Evolutionary conservation across 352 stramenopile genomes (phyloP), one percentile per base, ranked within the genome.

Genomic region (Globisporangium uncinulatum): DNA sequence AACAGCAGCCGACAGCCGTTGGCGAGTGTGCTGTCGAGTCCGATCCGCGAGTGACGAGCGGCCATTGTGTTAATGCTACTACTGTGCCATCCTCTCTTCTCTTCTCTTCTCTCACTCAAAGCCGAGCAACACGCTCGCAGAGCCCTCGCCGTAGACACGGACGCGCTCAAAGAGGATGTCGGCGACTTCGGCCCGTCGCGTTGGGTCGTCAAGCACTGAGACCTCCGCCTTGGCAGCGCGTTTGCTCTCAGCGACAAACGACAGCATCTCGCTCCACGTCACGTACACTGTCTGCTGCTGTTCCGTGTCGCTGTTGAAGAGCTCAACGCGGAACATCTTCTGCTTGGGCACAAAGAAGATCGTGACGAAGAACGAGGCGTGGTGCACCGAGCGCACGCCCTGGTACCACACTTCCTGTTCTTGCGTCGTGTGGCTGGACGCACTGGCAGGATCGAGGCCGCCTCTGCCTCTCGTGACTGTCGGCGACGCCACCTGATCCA

Each of bases 291-390:
- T 89, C 46, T 92, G 82, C 60, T 83, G 75, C 49, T 84, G 70
- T 45, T 92, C 83, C 15, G 74, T 88, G 54, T 92, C 79, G 59
- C 73, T 90, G 57, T 90, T 90, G 55, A 92, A 89, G 6, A 88
- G 61, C 46, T 92, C 80, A 31, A 92, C 76, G 17, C 79, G 75
- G 59, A 89, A 86, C 46, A 86, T 66, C 43, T 65, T 62, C 50
- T 90, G 78, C 68, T 71, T 85, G 51, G 70, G 69, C 17, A 86
- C 79, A 56, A 74, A 74, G 50, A 85, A 86, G 34, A 89, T 52
- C 17, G 83, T 83, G n/a, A 92, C 63, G 57, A 89, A 89, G 59
- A 92, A 85, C 32, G 76, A 77, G 32, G 81, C 63, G 51, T 81
- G 73, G 15, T 82, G 69, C 42, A 92, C 62, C 29, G 72, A 70